Base-by-base conservation (phyloP, 164 flowering plant species). In the Dillenia suffruticosa region DNA sequence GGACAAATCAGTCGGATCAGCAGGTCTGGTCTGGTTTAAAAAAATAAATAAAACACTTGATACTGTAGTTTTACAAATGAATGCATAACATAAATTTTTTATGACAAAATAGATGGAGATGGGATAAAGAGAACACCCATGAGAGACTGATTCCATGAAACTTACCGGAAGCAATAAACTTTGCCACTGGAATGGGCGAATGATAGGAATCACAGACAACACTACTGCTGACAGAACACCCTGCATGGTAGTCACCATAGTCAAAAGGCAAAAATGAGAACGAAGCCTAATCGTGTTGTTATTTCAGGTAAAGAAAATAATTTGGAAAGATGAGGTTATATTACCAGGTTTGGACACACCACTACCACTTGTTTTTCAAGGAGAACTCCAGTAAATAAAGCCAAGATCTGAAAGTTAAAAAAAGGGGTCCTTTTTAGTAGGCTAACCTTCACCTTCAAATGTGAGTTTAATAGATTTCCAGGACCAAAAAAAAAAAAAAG, bases 171-270 rank as follows among this genome's bases (percentile, higher is more conserved):
- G 88, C 63, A 87, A 64, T 57, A 94, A 79, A 74, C 99, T 86
- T 71, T 94, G 99, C 99, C 99, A 94, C 66, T 85, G 79, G 77
- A 89, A 94, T 67, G 99, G 99, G 56, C 86, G 89, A 72, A 94
- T 91, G 79, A 94, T 72, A 44, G 99, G 97, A 73, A 89, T 74
- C 55, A 89, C 68, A 63, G 97, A 91, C 51, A 91, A 70, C 55
- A 89, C 88, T 44, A 63, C 61, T 49, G 99, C 96, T 24, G 96
- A 84, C 46, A 94, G 75, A 57, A 94, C 73, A 66, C 97, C 99
- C 99, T 94, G 90, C 81, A 84, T 3, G 51, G 8, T 32, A 32
- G 40, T 32, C 40, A 32, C 7, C 40, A 32, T 32, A 32, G 5
- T 32, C 40, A 32, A 32, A 32, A 32, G 5, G 40, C 7, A 32